A percentile compares a stretch with the other conserved stretches of the same genome.
These are phyloP conservation scores for Fusarium pseudoanthophilum DNA, from an alignment of 2,329 filamentous ascomycete species.

Conservation along the genomic window DNA sequence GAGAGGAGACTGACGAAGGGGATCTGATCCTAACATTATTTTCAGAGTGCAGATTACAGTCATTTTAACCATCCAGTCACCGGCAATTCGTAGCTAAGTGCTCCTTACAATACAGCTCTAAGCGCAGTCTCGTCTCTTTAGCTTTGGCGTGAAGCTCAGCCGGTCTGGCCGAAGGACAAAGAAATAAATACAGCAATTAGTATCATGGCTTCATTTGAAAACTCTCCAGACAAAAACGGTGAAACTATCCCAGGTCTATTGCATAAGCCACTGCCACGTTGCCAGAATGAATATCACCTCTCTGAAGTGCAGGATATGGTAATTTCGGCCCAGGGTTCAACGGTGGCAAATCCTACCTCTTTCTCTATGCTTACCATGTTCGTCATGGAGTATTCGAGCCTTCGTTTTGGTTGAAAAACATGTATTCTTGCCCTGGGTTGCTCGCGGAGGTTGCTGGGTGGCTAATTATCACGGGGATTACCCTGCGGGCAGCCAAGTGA, in stretches of 20 bases:
- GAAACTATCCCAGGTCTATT: background rate
- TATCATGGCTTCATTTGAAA: background rate
- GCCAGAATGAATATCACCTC: background rate
- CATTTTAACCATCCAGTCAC: background rate
- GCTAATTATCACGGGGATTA: background rate
- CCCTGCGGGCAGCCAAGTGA: background rate
- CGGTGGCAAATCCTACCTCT: background rate
- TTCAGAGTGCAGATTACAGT: background rate
- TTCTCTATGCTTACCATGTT: background rate
- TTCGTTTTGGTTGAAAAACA: background rate
- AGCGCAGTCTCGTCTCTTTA: background rate
- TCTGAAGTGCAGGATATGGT: background rate
- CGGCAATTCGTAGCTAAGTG: background rate
- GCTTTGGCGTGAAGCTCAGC: background rate
- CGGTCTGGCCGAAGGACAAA: background rate
- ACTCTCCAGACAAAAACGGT: background rate
- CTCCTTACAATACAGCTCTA: background rate
- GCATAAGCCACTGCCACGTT: background rate
- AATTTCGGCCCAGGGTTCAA: background rate
- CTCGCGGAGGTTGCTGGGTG: background rate
- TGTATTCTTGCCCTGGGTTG: background rate
- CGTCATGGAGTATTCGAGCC: background rate
- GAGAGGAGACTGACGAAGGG: background rate
- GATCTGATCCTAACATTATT: background rate
- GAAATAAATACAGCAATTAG: background rate